phyloP scores from a whole-genome alignment of 73 alveolate genomes.

The Stentor coeruleus region DNA sequence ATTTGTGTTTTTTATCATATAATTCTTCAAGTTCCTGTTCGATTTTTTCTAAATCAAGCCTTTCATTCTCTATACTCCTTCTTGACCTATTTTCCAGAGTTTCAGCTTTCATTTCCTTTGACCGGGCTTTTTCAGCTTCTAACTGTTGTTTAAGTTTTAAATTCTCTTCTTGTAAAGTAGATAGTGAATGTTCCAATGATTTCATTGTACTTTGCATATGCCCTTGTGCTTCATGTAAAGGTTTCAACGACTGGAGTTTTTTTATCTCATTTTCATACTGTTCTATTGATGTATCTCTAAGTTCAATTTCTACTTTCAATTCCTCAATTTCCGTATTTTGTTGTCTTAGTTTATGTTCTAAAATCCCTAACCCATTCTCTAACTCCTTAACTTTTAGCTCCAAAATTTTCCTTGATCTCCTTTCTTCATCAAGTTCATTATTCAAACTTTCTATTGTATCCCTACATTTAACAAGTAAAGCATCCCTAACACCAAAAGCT shows the following conservation, averaged over 20 bases:
- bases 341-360: neutral
- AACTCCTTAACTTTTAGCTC: neutral
- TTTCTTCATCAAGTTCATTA: conserved; percentile 58
- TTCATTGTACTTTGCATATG: neutral
- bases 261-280: neutral
- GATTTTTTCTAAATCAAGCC: neutral
- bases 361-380: neutral
- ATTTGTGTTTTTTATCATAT: conserved; percentile 14
- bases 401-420: conserved; percentile 26
- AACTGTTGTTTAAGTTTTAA: neutral
- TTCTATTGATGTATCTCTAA: neutral
- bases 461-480: conserved; percentile 56
- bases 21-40: conserved; percentile 22
- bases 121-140: neutral
- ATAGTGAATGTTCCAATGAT: neutral
- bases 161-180: conserved; percentile 12
- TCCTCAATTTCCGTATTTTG: neutral
- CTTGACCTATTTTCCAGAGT: neutral
- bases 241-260: neutral
- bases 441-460: conserved; percentile 65
- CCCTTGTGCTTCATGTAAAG: neutral
- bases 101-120: neutral
- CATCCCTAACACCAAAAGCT: conserved; percentile 34
- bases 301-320: neutral
- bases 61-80: neutral